Percentiles rank a stretch among this genome's conserved stretches.
phyloP scores from a whole-genome alignment of 345 rosid genomes.

The Laguncularia racemosa region DNA sequence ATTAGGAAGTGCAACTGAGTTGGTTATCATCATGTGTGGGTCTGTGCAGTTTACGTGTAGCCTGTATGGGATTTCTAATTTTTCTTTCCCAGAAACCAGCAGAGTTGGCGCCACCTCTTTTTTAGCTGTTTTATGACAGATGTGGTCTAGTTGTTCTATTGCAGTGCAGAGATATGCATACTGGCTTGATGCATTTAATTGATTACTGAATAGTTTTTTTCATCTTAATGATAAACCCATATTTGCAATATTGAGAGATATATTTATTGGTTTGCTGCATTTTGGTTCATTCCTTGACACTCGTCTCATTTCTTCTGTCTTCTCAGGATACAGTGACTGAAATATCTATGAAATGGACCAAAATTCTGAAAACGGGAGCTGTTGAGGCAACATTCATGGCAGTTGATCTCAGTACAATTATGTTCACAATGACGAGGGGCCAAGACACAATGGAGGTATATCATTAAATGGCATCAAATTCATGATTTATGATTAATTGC shows the following conservation, averaged over 20 bases:
- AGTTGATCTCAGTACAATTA: constrained; percentile 63
- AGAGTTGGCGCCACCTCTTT: no score
- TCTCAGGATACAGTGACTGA: constrained; percentile 57
- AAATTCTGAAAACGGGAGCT: constrained; percentile 67
- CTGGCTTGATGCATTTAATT: no score
- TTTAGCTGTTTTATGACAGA: no score
- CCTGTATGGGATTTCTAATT: no score
- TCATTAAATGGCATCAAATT: background rate
- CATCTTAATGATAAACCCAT: no score
- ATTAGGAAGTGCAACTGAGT: no score
- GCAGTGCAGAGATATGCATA: no score
- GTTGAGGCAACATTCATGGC: constrained; percentile 61
- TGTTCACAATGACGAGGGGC: constrained; percentile 73
- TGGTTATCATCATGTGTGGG: no score
- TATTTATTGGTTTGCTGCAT: background rate
- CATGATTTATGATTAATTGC: background rate
- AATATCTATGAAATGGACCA: constrained; percentile 68
- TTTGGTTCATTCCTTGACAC: background rate
- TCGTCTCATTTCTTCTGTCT: background rate
- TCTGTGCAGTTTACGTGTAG: no score
- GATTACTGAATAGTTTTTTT: no score
- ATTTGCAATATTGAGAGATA: background rate
- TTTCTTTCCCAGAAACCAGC: no score
- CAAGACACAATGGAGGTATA: constrained; percentile 51
- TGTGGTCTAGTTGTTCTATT: no score